phyloP scores from a whole-genome alignment of 352 stramenopile species.

The Globisporangium rhizosaccharum region DNA sequence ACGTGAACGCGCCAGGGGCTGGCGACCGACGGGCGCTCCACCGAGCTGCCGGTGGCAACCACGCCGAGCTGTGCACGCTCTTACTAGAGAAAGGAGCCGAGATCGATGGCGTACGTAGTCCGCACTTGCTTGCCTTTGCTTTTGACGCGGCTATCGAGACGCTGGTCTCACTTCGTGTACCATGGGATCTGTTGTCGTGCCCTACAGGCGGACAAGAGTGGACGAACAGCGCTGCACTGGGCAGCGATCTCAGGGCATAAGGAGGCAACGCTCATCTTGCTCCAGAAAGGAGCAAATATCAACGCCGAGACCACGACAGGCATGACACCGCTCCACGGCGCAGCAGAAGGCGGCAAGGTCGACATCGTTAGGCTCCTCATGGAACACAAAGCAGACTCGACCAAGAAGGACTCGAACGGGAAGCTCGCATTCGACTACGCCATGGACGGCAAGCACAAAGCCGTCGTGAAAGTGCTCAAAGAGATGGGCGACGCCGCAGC shows the following conservation, averaged over 20 bases:
- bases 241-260: constrained; percentile 91
- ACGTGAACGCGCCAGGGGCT: constrained; percentile 84
- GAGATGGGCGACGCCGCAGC: constrained; percentile 89
- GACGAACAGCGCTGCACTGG: constrained; percentile 90
- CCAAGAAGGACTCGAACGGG: constrained; percentile 85
- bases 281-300: constrained; percentile 85
- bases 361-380: constrained; percentile 91
- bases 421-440: constrained; percentile 92
- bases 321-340: constrained; percentile 87
- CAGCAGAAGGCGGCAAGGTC: constrained; percentile 87
- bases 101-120: constrained; percentile 66
- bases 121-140: background rate
- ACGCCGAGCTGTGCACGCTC: constrained; percentile 84
- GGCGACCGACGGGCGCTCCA: constrained; percentile 85
- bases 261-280: constrained; percentile 77
- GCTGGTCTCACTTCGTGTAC: background rate
- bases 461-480: constrained; percentile 89
- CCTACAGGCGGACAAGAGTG: constrained; percentile 89
- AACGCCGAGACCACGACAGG: constrained; percentile 88
- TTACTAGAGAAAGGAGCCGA: constrained; percentile 84
- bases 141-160: background rate
- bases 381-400: constrained; percentile 85
- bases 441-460: constrained; percentile 90
- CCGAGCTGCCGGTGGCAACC: constrained; percentile 83
- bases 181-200: background rate